Conservation (phyloP, 2,329 filamentous ascomycete genomes). For the Ophiosphaerella korrae region DNA sequence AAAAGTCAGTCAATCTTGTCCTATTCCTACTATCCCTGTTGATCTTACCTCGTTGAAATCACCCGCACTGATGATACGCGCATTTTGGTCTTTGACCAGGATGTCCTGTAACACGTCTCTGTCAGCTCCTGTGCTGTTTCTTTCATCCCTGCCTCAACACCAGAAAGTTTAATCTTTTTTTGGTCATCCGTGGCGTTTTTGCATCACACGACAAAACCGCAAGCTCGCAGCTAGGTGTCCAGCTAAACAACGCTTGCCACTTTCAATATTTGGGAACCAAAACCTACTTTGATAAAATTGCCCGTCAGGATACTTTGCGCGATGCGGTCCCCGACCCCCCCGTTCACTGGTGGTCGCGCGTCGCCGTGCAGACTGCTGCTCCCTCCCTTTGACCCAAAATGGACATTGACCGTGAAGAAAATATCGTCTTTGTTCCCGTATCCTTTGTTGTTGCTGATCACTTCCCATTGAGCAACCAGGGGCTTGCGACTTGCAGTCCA, state of each 20-base stretch:
- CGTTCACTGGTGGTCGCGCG: constrained; percentile 68
- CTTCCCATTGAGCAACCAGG: constrained; percentile 68
- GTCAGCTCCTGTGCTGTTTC: constrained; percentile 28
- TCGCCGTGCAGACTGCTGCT: constrained; percentile 69
- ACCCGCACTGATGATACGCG: constrained; percentile 65
- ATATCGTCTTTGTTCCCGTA: constrained; percentile 34
- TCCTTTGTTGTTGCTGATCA: constrained; percentile 55
- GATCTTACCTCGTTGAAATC: constrained; percentile 68
- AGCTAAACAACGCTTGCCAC: constrained; percentile 7
- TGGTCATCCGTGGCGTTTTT: constrained; percentile 20
- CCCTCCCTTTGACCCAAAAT: constrained; percentile 70
- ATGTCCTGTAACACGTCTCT: constrained; percentile 48
- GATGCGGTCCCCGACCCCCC: constrained; percentile 62
- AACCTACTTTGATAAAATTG: constrained; percentile 42
- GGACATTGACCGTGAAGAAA: constrained; percentile 75
- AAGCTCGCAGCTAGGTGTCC: constrained; percentile 15
- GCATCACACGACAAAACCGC: constrained; percentile 14
- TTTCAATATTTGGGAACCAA: not conserved
- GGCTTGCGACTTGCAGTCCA: constrained; percentile 70
- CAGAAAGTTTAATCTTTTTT: constrained; percentile 8
- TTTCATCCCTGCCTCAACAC: not conserved
- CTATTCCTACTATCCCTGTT: not conserved
- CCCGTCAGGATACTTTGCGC: constrained; percentile 57
- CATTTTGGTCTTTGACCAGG: constrained; percentile 60
- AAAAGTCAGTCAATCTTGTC: not conserved